Base-by-base conservation (phyloP, 495 filamentous ascomycete genomes). In the Parmelia sp. region DNA sequence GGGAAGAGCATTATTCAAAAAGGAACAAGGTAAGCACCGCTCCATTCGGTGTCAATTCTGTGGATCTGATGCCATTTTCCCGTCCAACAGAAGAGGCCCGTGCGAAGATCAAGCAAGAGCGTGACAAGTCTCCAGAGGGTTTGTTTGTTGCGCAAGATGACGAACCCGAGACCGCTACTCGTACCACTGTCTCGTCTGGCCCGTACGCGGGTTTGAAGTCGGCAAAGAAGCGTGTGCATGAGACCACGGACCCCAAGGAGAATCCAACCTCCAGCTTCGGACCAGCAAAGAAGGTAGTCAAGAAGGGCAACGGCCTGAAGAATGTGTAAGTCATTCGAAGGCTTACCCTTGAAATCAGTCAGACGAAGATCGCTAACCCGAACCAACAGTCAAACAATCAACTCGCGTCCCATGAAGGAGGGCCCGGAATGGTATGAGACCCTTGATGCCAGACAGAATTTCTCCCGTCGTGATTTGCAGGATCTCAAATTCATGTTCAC, bases 401-500 rank as follows among this genome's bases (percentile, higher is more conserved):
- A 63, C 12, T 40, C 51, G 14, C 61, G 61, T 3, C 40, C 36
- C 15, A 53, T 10, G 1, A n/a, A 56, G 15, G 7, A 63, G 8
- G 29, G 51, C 3, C 0, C 29, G 3, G 51, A 55, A 1, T 33
- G 27, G 29, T 55, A 55, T 8, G 29, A 55, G 3, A 33, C 0
- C 3, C 6, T 33, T 1, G 17, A 55, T 12, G 3, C 6, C 0
- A 33, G 19, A 14, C 51, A 55, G 21, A 3, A 14, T 0, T 55
- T 33, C 8, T 33, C 51, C 4, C 61, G 61, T 19, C 37, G 61
- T 4, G 55, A 63, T 19, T 9, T 65, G 23, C 57, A 65, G 9
- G 47, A 53, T 17, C 23, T 60, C 10, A 57, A 49, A 23, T 57
- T 57, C 40, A 58, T 64, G 19, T 40, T 27, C 45, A 53, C 49